These are phyloP conservation scores for Opeltia flavorubescens DNA, from an alignment of 495 filamentous ascomycete genomes.

Conservation along the genomic window DNA sequence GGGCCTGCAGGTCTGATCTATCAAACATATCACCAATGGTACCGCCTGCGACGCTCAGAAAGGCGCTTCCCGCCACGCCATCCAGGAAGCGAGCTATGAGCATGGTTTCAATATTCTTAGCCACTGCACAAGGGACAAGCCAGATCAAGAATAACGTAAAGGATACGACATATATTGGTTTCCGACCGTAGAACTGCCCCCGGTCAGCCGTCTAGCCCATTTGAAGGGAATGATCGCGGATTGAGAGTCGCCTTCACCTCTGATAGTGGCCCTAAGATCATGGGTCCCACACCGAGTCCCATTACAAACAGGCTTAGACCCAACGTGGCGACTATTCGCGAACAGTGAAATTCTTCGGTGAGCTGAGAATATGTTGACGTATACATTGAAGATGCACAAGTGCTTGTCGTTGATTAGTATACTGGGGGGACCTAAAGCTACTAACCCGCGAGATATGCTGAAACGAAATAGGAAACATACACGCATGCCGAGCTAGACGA, in stretches of 20 bases:
- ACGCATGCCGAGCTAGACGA: constrained; percentile 65
- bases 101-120: constrained; percentile 71
- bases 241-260: constrained; percentile 25
- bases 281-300: constrained; percentile 33
- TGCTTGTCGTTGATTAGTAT: constrained; percentile 32
- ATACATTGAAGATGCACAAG: constrained; percentile 80
- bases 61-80: constrained; percentile 74
- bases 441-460: background rate
- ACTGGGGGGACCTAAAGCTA: background rate
- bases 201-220: background rate
- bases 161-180: constrained; percentile 69
- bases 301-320: constrained; percentile 71
- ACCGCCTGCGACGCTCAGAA: constrained; percentile 79
- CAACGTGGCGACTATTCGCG: constrained; percentile 57
- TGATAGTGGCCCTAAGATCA: constrained; percentile 42
- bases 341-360: constrained; percentile 56
- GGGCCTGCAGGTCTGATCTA: constrained; percentile 55
- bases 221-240: background rate
- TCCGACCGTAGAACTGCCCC: constrained; percentile 73
- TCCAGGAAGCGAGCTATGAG: constrained; percentile 71
- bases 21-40: constrained; percentile 84
- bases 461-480: constrained; percentile 36
- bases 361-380: constrained; percentile 77
- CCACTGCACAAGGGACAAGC: constrained; percentile 79
- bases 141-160: constrained; percentile 72